Conservation (phyloP, 2,329 filamentous ascomycete genomes). For the Lecanicillium sp. region DNA sequence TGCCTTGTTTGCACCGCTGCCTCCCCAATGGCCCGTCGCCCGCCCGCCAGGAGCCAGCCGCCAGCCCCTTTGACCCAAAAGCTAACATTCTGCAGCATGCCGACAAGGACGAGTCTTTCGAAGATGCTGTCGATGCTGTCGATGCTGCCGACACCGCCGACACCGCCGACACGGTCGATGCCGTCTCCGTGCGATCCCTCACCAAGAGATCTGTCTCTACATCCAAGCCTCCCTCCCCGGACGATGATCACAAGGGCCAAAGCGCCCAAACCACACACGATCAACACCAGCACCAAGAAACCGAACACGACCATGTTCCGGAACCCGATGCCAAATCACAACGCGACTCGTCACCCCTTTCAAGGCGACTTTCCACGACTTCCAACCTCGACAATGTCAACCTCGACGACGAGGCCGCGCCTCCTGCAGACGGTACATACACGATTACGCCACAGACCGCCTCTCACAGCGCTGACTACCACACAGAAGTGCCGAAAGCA, state of each 20-base stretch:
- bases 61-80: slow-evolving; percentile 14
- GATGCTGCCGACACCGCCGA: not conserved
- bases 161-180: slow-evolving; percentile 19
- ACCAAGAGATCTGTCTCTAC: slow-evolving; percentile 39
- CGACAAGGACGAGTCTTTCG: slow-evolving; percentile 50
- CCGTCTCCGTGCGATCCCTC: slow-evolving; percentile 57
- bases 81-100: slow-evolving; percentile 20
- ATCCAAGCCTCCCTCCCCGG: slow-evolving; percentile 10
- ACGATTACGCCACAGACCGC: not conserved
- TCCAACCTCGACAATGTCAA: slow-evolving; percentile 57
- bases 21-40: not conserved
- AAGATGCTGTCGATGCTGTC: slow-evolving; percentile 64
- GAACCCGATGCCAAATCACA: slow-evolving; percentile 18
- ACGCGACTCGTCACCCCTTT: slow-evolving; percentile 33
- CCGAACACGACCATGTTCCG: not conserved
- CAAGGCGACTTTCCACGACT: slow-evolving; percentile 40
- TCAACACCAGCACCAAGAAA: not conserved
- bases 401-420: slow-evolving; percentile 52
- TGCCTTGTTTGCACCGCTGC: not conserved
- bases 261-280: not conserved
- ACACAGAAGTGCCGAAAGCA: not conserved
- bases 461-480: not conserved
- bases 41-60: not conserved
- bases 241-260: slow-evolving; percentile 14
- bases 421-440: slow-evolving; percentile 28